phyloP scores from a whole-genome alignment of 495 filamentous ascomycete genomes.

The Daldinia vernicosa region DNA sequence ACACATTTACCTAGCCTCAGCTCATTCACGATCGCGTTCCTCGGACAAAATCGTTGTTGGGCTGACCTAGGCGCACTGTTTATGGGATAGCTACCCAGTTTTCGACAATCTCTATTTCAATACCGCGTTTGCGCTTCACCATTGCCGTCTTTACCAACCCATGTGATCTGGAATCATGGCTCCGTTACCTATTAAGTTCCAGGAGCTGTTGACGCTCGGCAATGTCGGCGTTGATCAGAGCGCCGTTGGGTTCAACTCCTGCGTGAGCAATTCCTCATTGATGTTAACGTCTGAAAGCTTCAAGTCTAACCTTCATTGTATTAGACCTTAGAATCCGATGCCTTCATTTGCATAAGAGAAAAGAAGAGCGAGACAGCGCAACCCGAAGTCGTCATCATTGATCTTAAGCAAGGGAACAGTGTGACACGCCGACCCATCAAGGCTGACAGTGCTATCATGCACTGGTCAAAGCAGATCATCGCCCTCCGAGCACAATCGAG shows the following conservation, averaged over 20 bases:
- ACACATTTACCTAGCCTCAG: conserved; percentile 10
- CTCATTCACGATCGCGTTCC: conserved; percentile 13
- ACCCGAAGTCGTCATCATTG: conserved; percentile 95
- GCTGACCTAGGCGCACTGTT: conserved; percentile 20
- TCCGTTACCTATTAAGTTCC: conserved; percentile 88
- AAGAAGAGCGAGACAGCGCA: conserved; percentile 79
- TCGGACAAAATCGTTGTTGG: conserved; percentile 12
- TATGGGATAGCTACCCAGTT: conserved; percentile 19
- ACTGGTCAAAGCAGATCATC: conserved; percentile 95
- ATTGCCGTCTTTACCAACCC: conserved; percentile 29
- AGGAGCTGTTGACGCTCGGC: conserved; percentile 87
- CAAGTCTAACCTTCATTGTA: conserved; percentile 33
- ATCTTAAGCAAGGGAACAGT: conserved; percentile 94
- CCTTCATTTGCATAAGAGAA: conserved; percentile 94
- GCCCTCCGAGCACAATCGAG: conserved; percentile 90
- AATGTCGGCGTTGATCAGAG: conserved; percentile 82
- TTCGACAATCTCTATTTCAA: conserved; percentile 22
- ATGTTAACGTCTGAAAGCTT: neutral
- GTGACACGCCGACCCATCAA: conserved; percentile 95
- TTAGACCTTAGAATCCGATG: conserved; percentile 96
- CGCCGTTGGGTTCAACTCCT: conserved; percentile 96
- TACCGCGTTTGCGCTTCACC: conserved; percentile 32
- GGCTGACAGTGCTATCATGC: conserved; percentile 99
- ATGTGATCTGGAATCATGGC: conserved; percentile 55
- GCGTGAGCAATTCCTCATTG: conserved; percentile 68